Evolutionary conservation across 2,329 filamentous ascomycete species (phyloP).

Genomic region (Nemania sp.): DNA sequence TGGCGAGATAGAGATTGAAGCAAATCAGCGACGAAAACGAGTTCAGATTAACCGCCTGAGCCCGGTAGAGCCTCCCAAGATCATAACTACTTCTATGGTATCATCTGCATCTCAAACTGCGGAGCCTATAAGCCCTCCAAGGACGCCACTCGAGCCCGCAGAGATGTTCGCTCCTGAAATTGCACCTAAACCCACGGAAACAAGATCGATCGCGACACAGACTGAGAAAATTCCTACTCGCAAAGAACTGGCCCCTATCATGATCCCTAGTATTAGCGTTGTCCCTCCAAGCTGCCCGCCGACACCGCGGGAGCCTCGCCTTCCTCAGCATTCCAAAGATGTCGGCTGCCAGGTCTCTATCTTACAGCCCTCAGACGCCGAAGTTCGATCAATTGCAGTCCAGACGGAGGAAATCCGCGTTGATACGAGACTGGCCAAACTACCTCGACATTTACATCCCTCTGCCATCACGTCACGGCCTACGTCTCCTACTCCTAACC

Average conservation of each 20-base stretch:
- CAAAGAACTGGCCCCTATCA: constrained; percentile 40
- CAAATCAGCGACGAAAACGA: constrained; percentile 73
- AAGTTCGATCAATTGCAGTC: constrained; percentile 57
- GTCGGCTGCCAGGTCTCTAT: constrained; percentile 77
- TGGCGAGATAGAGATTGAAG: constrained; percentile 64
- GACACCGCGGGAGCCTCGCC: constrained; percentile 71
- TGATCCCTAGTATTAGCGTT: constrained; percentile 86
- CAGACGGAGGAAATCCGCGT: constrained; percentile 93
- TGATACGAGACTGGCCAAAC: constrained; percentile 72
- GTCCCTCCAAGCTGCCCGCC: constrained; percentile 88
- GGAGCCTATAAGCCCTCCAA: constrained; percentile 65
- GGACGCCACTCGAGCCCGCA: constrained; percentile 61
- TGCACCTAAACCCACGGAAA: constrained; percentile 38
- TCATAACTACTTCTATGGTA: constrained; percentile 56
- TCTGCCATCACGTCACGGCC: constrained; percentile 70
- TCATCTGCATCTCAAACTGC: constrained; percentile 66
- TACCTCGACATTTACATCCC: constrained; percentile 78
- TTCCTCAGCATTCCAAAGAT: constrained; percentile 83
- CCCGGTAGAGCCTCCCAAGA: constrained; percentile 50
- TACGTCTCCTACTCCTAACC: constrained; percentile 51
- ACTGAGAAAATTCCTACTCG: constrained; percentile 50
- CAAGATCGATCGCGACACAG: constrained; percentile 64
- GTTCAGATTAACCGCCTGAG: constrained; percentile 58
- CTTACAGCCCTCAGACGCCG: constrained; percentile 46
- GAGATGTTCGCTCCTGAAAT: constrained; percentile 45